Percentiles rank a stretch among this genome's conserved stretches.
phyloP scores from a whole-genome alignment of 139 green algal species.

The Coccomyxa sp. region DNA sequence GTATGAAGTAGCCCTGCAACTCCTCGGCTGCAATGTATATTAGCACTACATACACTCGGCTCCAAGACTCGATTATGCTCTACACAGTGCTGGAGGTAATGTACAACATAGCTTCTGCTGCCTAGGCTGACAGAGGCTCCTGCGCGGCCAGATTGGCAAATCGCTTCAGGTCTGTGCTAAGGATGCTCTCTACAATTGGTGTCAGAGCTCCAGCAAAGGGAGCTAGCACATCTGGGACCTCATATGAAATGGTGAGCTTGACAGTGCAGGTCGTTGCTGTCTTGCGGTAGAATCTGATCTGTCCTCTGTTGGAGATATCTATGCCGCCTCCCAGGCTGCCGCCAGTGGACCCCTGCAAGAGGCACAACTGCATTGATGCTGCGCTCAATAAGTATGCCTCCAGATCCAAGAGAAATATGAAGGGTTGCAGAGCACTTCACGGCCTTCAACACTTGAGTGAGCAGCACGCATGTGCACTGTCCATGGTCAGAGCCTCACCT shows the following conservation, averaged over 20 bases:
- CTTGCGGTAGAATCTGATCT: constrained; percentile 68
- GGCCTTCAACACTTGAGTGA: too few species aligned
- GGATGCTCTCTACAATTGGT: constrained; percentile 78
- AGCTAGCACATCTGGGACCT: constrained; percentile 70
- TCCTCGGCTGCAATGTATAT: too few species aligned
- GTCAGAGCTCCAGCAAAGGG: constrained; percentile 74
- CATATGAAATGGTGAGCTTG: constrained; percentile 84
- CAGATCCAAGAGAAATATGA: background rate
- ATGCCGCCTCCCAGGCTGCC: constrained; percentile 34
- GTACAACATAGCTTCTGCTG: too few species aligned
- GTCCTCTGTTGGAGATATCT: constrained; percentile 66
- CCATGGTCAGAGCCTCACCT: too few species aligned
- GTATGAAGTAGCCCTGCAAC: too few species aligned
- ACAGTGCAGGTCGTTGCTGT: constrained; percentile 45
- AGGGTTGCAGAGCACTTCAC: background rate
- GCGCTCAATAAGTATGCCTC: too few species aligned
- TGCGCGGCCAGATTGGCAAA: constrained; percentile 41
- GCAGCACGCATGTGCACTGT: too few species aligned
- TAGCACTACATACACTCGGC: too few species aligned
- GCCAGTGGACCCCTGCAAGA: constrained; percentile 60
- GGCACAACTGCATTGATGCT: background rate
- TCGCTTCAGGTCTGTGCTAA: constrained; percentile 70
- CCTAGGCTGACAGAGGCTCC: too few species aligned
- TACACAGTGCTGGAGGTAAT: too few species aligned
- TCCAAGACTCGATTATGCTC: too few species aligned